Conservation (phyloP, 305 asterid species). For the Solanum aculeatissimum region DNA sequence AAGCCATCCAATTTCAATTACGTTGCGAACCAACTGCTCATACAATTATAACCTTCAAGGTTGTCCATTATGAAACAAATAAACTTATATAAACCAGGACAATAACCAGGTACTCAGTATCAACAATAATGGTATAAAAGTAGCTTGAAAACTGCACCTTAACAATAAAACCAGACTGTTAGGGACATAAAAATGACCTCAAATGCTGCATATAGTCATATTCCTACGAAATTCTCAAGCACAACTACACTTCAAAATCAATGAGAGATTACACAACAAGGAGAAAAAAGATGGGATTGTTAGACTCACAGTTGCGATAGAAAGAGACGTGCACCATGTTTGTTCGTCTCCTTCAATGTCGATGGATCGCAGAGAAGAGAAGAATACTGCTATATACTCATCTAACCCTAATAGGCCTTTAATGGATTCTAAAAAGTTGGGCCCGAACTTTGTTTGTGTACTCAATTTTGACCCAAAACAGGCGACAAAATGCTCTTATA, state of each 20-base stretch:
- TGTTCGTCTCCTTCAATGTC: background rate
- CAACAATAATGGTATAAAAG: background rate
- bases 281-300: background rate
- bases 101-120: background rate
- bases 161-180: background rate
- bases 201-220: background rate
- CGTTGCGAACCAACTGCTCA: background rate
- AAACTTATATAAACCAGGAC: background rate
- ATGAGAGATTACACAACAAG: background rate
- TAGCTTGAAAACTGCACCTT: background rate
- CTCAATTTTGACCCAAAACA: background rate
- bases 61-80: background rate
- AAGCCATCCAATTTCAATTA: background rate
- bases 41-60: background rate
- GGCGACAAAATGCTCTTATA: no score
- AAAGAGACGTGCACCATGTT: background rate
- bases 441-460: background rate
- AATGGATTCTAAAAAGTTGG: background rate
- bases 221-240: background rate
- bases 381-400: background rate
- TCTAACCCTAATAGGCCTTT: background rate
- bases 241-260: background rate
- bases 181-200: background rate
- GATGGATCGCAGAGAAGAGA: background rate
- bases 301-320: background rate